Evolutionary conservation across 78 protist genomes (phyloP).

Genomic region (Capsaspora owczarzaki): DNA sequence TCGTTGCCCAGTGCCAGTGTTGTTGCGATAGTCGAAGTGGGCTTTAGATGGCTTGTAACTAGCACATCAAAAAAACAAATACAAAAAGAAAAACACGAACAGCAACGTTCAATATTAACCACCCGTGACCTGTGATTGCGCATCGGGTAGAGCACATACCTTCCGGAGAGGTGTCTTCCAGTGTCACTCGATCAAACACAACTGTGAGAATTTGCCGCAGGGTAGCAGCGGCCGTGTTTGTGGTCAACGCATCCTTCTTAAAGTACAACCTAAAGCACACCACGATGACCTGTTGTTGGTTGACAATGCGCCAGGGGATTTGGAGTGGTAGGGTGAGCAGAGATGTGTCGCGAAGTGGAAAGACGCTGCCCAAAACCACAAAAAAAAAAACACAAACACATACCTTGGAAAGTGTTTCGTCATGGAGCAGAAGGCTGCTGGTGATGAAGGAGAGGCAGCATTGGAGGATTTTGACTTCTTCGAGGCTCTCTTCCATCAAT

Average conservation of each 20-base stretch:
- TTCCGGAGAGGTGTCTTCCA: too few species aligned
- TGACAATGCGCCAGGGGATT: neutral
- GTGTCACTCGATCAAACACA: constrained; percentile 14
- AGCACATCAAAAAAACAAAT: too few species aligned
- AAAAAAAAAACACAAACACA: neutral
- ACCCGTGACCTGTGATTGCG: too few species aligned
- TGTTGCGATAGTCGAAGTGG: too few species aligned
- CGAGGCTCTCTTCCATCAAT: neutral
- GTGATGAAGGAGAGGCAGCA: neutral
- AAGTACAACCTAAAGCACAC: constrained; percentile 15
- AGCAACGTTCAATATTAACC: too few species aligned
- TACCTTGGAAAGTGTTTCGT: neutral
- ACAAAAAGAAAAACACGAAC: too few species aligned
- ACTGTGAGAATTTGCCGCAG: constrained; percentile 10
- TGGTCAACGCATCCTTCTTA: neutral
- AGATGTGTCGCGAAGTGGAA: neutral
- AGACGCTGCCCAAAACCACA: neutral
- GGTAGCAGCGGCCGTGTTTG: constrained; percentile 20
- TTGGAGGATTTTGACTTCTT: neutral
- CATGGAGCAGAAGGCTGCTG: neutral
- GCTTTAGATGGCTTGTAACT: too few species aligned
- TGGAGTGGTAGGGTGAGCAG: neutral
- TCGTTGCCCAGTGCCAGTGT: too few species aligned
- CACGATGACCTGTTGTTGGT: neutral
- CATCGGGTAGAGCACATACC: too few species aligned